phyloP scores from a whole-genome alignment of 2,329 filamentous ascomycete species.

The Trichoderma oligosporum region DNA sequence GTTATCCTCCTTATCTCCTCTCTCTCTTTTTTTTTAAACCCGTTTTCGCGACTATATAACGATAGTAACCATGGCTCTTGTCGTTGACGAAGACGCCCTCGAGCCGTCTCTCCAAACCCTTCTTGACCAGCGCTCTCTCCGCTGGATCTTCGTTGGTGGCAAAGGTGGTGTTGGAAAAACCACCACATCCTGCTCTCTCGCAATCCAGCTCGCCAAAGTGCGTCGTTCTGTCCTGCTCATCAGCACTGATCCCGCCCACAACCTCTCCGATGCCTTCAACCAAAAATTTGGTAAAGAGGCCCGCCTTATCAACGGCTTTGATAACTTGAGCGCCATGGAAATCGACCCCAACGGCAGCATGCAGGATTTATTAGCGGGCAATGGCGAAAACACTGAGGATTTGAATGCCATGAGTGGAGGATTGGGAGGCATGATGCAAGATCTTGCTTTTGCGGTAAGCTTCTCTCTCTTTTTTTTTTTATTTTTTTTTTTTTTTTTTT shows the following conservation, averaged over 20 bases:
- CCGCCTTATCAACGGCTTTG: slow-evolving; percentile 83
- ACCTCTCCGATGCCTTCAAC: slow-evolving; percentile 93
- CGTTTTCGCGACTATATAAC: too few relatives aligned
- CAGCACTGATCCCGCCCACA: slow-evolving; percentile 97
- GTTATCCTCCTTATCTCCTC: too few relatives aligned
- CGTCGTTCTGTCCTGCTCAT: slow-evolving; percentile 96
- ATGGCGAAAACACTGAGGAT: slow-evolving; percentile 57
- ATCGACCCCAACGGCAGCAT: slow-evolving; percentile 98
- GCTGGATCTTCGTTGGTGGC: slow-evolving; percentile 98
- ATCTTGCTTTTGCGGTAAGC: slow-evolving; percentile 89
- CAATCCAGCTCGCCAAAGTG: slow-evolving; percentile 92
- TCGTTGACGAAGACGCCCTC: slow-evolving; percentile 64
- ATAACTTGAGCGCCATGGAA: slow-evolving; percentile 96
- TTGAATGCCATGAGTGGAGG: slow-evolving; percentile 65
- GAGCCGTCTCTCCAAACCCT: slow-evolving; percentile 93
- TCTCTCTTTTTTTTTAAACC: too few relatives aligned
- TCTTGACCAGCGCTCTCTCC: slow-evolving; percentile 88
- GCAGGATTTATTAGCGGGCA: slow-evolving; percentile 81
- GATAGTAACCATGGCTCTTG: slow-evolving; percentile 37
- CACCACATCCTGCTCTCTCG: slow-evolving; percentile 97
- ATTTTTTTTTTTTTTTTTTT: neutral
- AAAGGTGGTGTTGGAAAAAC: slow-evolving; percentile 99
- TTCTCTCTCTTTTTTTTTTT: slow-evolving; percentile 22
- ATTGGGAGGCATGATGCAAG: slow-evolving; percentile 97
- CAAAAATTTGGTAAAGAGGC: slow-evolving; percentile 99